phyloP scores from a whole-genome alignment of 2,329 filamentous ascomycete genomes.

The Paecilomyces sp. region DNA sequence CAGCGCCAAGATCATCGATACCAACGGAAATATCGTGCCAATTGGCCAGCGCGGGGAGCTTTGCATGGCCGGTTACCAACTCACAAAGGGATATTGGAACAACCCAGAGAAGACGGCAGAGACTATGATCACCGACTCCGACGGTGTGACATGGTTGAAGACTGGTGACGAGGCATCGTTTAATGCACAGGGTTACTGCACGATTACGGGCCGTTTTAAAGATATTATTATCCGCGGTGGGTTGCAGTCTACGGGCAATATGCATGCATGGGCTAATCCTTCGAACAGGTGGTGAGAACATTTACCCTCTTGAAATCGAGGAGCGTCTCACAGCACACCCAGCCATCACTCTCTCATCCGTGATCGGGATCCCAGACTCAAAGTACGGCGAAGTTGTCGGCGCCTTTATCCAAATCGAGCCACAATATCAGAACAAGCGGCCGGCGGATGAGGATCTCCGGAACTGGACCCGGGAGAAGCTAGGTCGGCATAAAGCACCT shows the following conservation, averaged over 20 bases:
- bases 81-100: constrained; percentile 48
- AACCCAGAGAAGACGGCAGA: constrained; percentile 58
- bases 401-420: constrained; percentile 42
- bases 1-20: constrained; percentile 66
- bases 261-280: not conserved
- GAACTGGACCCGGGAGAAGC: constrained; percentile 54
- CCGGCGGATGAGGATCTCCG: constrained; percentile 45
- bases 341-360: constrained; percentile 56
- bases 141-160: constrained; percentile 53
- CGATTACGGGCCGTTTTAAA: constrained; percentile 69
- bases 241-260: constrained; percentile 4
- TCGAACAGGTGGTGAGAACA: constrained; percentile 58
- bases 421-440: not conserved
- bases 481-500: constrained; percentile 63
- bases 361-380: constrained; percentile 62
- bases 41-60: constrained; percentile 65
- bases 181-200: constrained; percentile 56
- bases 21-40: constrained; percentile 56
- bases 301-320: constrained; percentile 69
- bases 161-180: constrained; percentile 56
- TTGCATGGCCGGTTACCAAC: constrained; percentile 70
- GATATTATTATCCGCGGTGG: constrained; percentile 68
- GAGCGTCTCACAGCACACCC: constrained; percentile 62
- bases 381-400: constrained; percentile 68
- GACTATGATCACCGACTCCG: constrained; percentile 59